phyloP scores from a whole-genome alignment of 805 yeast species.

The Schwanniomyces yamadae region DNA sequence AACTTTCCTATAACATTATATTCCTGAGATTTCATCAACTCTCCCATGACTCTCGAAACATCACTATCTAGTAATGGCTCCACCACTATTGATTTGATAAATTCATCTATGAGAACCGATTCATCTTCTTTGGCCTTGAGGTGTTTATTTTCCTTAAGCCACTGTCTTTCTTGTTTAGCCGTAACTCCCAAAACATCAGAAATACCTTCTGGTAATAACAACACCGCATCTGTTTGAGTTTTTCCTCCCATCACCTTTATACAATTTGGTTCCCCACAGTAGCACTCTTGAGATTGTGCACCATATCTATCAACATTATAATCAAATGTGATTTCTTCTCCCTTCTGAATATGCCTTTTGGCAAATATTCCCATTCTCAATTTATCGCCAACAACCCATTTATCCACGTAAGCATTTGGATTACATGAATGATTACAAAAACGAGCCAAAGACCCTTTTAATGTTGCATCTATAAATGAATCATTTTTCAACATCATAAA shows the following conservation, averaged over 20 bases:
- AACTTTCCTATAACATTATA: slow-evolving; percentile 60
- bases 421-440: slow-evolving; percentile 94
- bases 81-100: slow-evolving; percentile 59
- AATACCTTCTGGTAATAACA: slow-evolving; percentile 75
- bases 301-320: slow-evolving; percentile 97
- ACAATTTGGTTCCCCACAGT: slow-evolving; percentile 91
- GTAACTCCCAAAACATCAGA: slow-evolving; percentile 85
- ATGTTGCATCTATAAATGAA: slow-evolving; percentile 93
- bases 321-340: slow-evolving; percentile 90
- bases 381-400: slow-evolving; percentile 94
- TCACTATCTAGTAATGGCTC: slow-evolving; percentile 53
- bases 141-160: slow-evolving; percentile 62
- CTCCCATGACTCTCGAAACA: slow-evolving; percentile 77
- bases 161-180: slow-evolving; percentile 63
- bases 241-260: slow-evolving; percentile 94
- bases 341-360: slow-evolving; percentile 62
- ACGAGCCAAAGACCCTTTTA: slow-evolving; percentile 82
- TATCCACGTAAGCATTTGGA: slow-evolving; percentile 93
- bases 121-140: slow-evolving; percentile 49
- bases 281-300: slow-evolving; percentile 89
- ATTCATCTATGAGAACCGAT: slow-evolving; percentile 60
- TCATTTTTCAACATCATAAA: slow-evolving; percentile 94
- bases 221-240: slow-evolving; percentile 91
- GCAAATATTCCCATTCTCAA: slow-evolving; percentile 94
- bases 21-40: slow-evolving; percentile 76